Evolutionary conservation across 208 protist genomes (phyloP), one percentile per base, ranked within the genome.

Genomic region (Trypanosomatidae sp.): DNA sequence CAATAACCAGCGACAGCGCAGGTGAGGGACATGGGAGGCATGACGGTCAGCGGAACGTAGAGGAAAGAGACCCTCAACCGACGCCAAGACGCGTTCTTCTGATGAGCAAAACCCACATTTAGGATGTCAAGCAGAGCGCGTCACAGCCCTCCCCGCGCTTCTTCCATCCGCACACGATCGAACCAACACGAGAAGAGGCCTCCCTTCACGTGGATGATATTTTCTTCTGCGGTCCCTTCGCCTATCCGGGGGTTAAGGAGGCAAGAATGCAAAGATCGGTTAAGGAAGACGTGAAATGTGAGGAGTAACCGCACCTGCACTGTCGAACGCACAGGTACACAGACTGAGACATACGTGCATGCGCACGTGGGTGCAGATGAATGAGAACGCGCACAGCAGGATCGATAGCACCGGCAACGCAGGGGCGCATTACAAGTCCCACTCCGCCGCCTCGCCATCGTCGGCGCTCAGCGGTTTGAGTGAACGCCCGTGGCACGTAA

Each of bases 401-500:
- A 55, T 36, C 44, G 12, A 28, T 1, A 44, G 15, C 7, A 2
- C 10, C 44, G 41, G 15, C 13, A 12, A 0, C 25, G 46, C 30
- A 8, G 2, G 9, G 22, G 0, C 50, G 30, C 8, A 5, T 41
- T 22, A 59, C 46, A 46, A 39, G 30, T 58, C 46, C 66, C 49
- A 69, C 49, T 69, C 66, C 66, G 30, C 49, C 49, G 49, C 49
- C 46, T 36, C 36, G 30, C 33, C 46, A 13, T 49, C 49, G n/a
- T 75, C 75, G 6, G 56, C 64, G 75, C 33, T 62, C 10, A 75
- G 49, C 3, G 75, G 69, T 67, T 67, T 22, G 53, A 75, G 36
- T 8, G 33, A 22, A 22, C 65, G 69, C 52, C 19, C 36, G 25
- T 55, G 53, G n/a, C 75, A 75, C 33, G 65, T 28, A 43, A 80